Percentiles rank a stretch among this genome's conserved stretches.
These are phyloP conservation scores for Hyparrhenia diplandra DNA, from an alignment of 176 grass and related monocot genomes.

Conservation along the genomic window DNA sequence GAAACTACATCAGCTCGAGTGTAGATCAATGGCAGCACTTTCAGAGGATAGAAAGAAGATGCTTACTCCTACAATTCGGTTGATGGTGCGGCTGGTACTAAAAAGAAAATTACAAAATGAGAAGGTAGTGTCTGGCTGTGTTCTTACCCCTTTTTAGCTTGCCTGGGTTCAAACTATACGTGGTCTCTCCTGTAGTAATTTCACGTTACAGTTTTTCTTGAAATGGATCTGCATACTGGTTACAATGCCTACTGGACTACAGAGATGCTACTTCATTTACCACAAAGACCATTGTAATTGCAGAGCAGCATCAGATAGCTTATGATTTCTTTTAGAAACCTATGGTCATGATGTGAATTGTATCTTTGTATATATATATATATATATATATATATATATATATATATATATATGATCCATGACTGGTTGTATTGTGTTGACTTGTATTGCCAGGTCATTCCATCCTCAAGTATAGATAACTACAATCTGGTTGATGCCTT, in stretches of 20 bases:
- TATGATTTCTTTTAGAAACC: neutral
- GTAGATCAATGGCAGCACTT: conserved; percentile 45
- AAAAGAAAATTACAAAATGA: conserved; percentile 63
- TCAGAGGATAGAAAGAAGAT: conserved; percentile 71
- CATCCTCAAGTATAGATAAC: conserved; percentile 60
- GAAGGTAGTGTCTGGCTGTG: conserved; percentile 47
- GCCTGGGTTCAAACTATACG: neutral
- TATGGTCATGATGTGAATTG: neutral
- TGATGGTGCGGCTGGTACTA: conserved; percentile 66
- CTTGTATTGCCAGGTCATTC: conserved; percentile 61
- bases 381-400: neutral
- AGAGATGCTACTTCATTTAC: neutral
- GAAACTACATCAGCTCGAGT: conserved; percentile 79
- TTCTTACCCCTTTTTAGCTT: neutral
- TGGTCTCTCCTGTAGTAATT: neutral
- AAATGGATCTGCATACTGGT: neutral
- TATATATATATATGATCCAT: neutral
- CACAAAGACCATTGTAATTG: neutral
- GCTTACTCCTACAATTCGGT: conserved; percentile 72
- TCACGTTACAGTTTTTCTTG: neutral
- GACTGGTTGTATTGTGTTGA: neutral
- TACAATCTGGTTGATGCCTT: conserved; percentile 60
- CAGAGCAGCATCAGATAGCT: neutral
- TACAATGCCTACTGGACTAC: neutral
- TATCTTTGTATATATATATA: neutral